phyloP scores from a whole-genome alignment of 345 rosid genomes.

The Streptanthus diversifolius region DNA sequence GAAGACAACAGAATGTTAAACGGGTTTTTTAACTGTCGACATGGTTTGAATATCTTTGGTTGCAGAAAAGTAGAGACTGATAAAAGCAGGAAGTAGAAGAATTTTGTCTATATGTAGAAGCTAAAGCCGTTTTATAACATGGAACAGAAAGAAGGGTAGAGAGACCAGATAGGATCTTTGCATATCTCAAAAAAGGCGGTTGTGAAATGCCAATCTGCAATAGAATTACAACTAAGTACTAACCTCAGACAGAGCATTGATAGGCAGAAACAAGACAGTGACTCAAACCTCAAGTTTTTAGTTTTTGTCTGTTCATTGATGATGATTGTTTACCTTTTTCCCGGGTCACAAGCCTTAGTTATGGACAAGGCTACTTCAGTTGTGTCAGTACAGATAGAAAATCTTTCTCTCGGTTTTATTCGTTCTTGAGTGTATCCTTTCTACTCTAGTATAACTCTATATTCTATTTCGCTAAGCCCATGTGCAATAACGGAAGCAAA shows the following conservation, averaged over 20 bases:
- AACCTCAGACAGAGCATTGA: slow-evolving; percentile 34
- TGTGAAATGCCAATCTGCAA: slow-evolving; percentile 25
- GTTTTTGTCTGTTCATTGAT: slow-evolving; percentile 12
- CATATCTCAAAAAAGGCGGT: slow-evolving; percentile 31
- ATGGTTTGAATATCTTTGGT: slow-evolving; percentile 1
- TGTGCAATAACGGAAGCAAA: background rate
- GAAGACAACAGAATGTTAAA: too few species aligned
- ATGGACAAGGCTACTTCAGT: slow-evolving; percentile 21
- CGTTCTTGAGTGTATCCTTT: background rate
- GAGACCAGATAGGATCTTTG: slow-evolving; percentile 27
- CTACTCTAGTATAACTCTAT: background rate
- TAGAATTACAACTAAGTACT: slow-evolving; percentile 37
- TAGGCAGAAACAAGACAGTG: slow-evolving; percentile 30
- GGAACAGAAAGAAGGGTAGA: slow-evolving; percentile 34
- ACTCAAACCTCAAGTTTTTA: slow-evolving; percentile 15
- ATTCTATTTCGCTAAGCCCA: background rate
- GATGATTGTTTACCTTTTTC: slow-evolving; percentile 16
- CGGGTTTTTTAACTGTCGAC: background rate
- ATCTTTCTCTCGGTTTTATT: background rate
- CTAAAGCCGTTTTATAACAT: slow-evolving; percentile 29
- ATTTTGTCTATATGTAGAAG: slow-evolving; percentile 55
- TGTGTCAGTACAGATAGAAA: slow-evolving; percentile 17
- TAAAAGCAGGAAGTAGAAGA: slow-evolving; percentile 44
- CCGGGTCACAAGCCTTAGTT: slow-evolving; percentile 17
- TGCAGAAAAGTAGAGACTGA: slow-evolving; percentile 76